Evolutionary conservation across 2,329 filamentous ascomycete species (phyloP).

Genomic region (Colletotrichum godetiae): DNA sequence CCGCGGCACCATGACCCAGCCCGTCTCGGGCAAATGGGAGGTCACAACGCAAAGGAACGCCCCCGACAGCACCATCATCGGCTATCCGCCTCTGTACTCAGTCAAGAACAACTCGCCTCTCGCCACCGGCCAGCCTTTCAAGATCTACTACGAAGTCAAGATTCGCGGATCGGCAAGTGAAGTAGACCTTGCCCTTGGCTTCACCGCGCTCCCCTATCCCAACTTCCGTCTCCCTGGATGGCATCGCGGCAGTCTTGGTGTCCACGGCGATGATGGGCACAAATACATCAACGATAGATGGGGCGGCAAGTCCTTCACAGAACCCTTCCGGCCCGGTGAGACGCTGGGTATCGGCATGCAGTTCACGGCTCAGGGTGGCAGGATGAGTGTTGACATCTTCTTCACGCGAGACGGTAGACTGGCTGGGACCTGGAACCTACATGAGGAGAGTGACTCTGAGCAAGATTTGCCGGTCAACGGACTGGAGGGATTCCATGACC

Average conservation of each 20-base stretch:
- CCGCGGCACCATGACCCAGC: constrained; percentile 57
- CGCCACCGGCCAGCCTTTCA: constrained; percentile 53
- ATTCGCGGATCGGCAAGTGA: constrained; percentile 59
- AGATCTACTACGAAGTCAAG: constrained; percentile 79
- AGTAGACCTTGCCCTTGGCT: constrained; percentile 73
- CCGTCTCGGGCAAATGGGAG: constrained; percentile 64
- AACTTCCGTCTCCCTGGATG: constrained; percentile 83
- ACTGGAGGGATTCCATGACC: constrained; percentile 76
- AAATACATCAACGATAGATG: constrained; percentile 80
- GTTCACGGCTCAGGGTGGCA: constrained; percentile 56
- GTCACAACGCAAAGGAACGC: constrained; percentile 54
- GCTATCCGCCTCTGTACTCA: constrained; percentile 76
- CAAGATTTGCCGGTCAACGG: constrained; percentile 73
- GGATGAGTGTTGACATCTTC: constrained; percentile 70
- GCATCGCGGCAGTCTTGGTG: constrained; percentile 79
- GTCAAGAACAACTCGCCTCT: constrained; percentile 68
- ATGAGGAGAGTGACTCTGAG: constrained; percentile 77
- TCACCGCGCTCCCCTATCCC: constrained; percentile 79
- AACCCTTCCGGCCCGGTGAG: constrained; percentile 72
- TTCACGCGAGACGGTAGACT: constrained; percentile 75
- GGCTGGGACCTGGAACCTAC: constrained; percentile 75
- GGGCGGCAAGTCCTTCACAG: constrained; percentile 77
- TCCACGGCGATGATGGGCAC: constrained; percentile 85
- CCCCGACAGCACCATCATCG: constrained; percentile 73
- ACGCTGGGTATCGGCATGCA: constrained; percentile 79